These are phyloP conservation scores for Penicillium atrosanguineum DNA, from an alignment of 495 filamentous ascomycete species.

Conservation along the genomic window DNA sequence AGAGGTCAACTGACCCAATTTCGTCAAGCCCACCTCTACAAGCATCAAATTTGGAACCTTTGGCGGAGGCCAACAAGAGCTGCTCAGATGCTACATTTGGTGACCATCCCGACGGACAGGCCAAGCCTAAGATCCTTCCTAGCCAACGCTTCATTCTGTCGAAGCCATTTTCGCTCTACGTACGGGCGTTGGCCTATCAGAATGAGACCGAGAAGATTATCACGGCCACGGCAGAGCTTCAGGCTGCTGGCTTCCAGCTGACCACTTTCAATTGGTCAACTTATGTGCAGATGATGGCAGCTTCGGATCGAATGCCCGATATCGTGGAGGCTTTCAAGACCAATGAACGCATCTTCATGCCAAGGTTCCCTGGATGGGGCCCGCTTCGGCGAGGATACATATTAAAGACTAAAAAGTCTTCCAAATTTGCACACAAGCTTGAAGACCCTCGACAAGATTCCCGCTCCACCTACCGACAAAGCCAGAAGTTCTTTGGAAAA, in stretches of 20 bases:
- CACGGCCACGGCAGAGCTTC: slow-evolving; percentile 48
- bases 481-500: slow-evolving; percentile 25
- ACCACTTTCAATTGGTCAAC: slow-evolving; percentile 54
- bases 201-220: slow-evolving; percentile 46
- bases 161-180: slow-evolving; percentile 57
- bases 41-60: not conserved
- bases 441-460: slow-evolving; percentile 17
- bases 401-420: slow-evolving; percentile 19
- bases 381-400: slow-evolving; percentile 31
- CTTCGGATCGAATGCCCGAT: slow-evolving; percentile 33
- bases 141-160: slow-evolving; percentile 58
- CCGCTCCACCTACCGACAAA: slow-evolving; percentile 1
- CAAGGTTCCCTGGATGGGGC: slow-evolving; percentile 70
- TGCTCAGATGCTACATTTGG: not conserved
- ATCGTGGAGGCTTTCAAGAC: slow-evolving; percentile 56
- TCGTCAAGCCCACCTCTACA: not conserved
- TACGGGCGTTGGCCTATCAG: slow-evolving; percentile 51
- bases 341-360: slow-evolving; percentile 74
- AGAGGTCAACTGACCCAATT: not conserved
- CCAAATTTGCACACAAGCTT: slow-evolving; percentile 22
- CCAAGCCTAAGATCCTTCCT: slow-evolving; percentile 36
- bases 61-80: not conserved
- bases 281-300: slow-evolving; percentile 48
- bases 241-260: slow-evolving; percentile 62
- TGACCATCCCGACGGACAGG: not conserved